These are phyloP conservation scores for Wallemia mellicola DNA, from an alignment of 1,284 basidiomycete species.

Conservation along the genomic window DNA sequence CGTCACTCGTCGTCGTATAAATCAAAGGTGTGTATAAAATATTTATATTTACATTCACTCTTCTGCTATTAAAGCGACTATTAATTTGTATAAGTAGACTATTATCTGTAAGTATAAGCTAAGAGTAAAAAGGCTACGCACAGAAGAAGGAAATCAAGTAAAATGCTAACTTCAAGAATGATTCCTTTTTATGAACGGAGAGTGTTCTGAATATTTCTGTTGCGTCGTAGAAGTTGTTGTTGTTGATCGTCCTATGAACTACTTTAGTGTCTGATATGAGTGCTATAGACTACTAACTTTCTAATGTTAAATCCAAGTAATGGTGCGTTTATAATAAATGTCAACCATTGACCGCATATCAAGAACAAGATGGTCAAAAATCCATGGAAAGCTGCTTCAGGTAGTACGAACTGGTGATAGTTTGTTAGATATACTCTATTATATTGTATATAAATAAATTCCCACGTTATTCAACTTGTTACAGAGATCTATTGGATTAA, in stretches of 20 bases:
- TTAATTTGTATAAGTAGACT: constrained; percentile 83
- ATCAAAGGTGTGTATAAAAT: not conserved
- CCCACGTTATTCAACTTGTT: constrained; percentile 99
- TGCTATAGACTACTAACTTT: constrained; percentile 62
- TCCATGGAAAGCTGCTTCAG: constrained; percentile 83
- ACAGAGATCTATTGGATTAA: constrained; percentile 98
- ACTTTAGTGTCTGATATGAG: too few species aligned
- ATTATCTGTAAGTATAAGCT: too few species aligned
- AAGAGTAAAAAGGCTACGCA: too few species aligned
- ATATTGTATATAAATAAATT: too few species aligned
- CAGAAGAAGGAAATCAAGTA: constrained; percentile 52
- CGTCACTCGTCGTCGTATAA: too few species aligned
- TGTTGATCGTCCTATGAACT: too few species aligned
- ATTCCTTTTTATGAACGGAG: constrained; percentile 80
- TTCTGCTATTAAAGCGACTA: constrained; percentile 36
- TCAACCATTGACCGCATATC: constrained; percentile 81
- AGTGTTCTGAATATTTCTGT: constrained; percentile 96
- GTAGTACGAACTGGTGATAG: constrained; percentile 96
- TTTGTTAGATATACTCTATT: too few species aligned
- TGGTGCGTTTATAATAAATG: constrained; percentile 72
- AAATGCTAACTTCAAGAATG: constrained; percentile 84
- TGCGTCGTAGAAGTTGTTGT: constrained; percentile 96
- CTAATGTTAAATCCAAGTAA: constrained; percentile 74
- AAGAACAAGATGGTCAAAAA: constrained; percentile 51
- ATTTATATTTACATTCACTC: not conserved